Evolutionary conservation across 148 eudicot species (phyloP).

Genomic region (Chenopodium suecicum): DNA sequence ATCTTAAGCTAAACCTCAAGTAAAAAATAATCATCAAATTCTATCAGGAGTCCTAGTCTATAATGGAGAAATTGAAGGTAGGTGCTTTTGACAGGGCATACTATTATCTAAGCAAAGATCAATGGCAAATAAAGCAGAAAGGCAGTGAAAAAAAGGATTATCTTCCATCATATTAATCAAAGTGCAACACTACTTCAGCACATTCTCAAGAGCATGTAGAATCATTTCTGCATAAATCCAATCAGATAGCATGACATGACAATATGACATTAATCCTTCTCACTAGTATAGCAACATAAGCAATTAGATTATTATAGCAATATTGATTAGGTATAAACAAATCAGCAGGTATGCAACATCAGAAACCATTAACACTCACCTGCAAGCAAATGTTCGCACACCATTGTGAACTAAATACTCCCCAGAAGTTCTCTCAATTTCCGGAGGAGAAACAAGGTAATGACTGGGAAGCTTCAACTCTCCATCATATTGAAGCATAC

Average conservation of each 20-base stretch:
- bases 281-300: not conserved
- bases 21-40: not conserved
- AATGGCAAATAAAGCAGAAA: not conserved
- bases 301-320: not conserved
- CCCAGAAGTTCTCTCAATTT: constrained; percentile 86
- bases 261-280: not conserved
- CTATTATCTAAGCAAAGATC: not conserved
- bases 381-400: constrained; percentile 87
- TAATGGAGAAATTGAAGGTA: not conserved
- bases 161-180: not conserved
- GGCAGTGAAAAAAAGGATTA: not conserved
- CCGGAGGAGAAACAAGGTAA: constrained; percentile 86
- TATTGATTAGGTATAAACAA: not conserved
- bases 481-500: constrained; percentile 95
- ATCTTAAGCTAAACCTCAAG: not conserved
- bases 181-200: not conserved
- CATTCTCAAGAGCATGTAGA: not conserved
- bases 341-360: not conserved
- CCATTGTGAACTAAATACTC: constrained; percentile 79
- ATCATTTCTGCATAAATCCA: not conserved
- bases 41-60: not conserved
- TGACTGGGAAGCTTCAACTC: constrained; percentile 80
- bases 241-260: not conserved
- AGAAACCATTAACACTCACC: constrained; percentile 38
- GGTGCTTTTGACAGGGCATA: not conserved